A percentile compares a stretch with the other conserved stretches of the same genome.
Evolutionary conservation across 495 filamentous ascomycete genomes (phyloP).

Genomic region (Glonium stellatum): DNA sequence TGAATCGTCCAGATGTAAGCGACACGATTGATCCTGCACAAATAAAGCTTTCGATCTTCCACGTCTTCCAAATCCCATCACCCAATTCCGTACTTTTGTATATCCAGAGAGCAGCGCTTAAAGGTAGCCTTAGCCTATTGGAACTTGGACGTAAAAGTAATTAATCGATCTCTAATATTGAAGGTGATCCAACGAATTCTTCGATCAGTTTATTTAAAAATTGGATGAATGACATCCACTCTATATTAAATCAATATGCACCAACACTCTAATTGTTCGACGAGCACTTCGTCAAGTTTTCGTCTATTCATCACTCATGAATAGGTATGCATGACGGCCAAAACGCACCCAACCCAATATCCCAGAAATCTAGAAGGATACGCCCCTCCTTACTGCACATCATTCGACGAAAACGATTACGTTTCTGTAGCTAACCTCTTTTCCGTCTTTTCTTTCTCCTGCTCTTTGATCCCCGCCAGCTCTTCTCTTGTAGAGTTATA

Average conservation of each 20-base stretch:
- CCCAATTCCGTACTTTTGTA: too few species aligned
- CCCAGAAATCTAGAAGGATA: neutral
- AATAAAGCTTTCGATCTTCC: too few species aligned
- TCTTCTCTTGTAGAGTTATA: conserved; percentile 79
- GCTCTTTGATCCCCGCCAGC: conserved; percentile 54
- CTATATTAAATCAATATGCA: neutral
- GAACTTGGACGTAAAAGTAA: too few species aligned
- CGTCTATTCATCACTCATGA: conserved; percentile 1
- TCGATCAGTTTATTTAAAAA: too few species aligned
- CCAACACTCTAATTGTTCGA: neutral
- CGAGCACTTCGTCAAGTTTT: conserved; percentile 6
- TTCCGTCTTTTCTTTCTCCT: conserved; percentile 72
- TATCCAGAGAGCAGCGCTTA: too few species aligned
- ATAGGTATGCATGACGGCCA: neutral
- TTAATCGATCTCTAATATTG: too few species aligned
- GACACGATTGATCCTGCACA: too few species aligned
- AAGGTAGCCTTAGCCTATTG: too few species aligned
- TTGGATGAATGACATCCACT: too few species aligned
- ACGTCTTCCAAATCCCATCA: too few species aligned
- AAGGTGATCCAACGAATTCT: too few species aligned
- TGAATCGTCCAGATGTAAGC: too few species aligned
- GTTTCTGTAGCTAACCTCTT: conserved; percentile 44
- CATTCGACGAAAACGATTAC: neutral
- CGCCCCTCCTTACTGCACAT: neutral
- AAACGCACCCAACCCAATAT: neutral